Base-by-base conservation (phyloP, 2,329 filamentous ascomycete genomes). In the Aspergillus costaricaensis region DNA sequence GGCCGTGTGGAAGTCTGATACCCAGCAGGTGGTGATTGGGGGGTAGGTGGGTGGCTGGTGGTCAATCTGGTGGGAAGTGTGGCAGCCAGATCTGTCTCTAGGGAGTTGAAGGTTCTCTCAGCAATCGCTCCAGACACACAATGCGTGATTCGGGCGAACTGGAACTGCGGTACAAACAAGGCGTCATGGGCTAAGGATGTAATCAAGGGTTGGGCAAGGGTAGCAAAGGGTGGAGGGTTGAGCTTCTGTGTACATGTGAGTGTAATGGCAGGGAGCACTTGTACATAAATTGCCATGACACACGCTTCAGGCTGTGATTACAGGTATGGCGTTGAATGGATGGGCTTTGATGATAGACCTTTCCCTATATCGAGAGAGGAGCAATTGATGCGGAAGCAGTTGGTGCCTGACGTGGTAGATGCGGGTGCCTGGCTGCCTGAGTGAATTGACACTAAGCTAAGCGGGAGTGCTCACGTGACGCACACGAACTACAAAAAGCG, bases 1-100 rank as follows among this genome's bases (percentile, higher is more conserved):
- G n/a, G 74, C 77, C 5, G 75, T 79, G 4, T 81, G 78, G 74
- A 78, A 72, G 60, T 73, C 66, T 9, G 70, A 72, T 60, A 67
- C 75, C 17, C 65, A 71, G 36, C 68, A 73, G 21, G 67, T 67
- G 23, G 51, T 66, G 0, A 68, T 77, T 57, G 60, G 60, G 32
- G 67, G 43, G 55, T 58, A 43, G 39, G 49, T 61, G 36, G 68
- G 70, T 62, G 12, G 14, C 21, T 43, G 10, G 38, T 39, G 23
- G 17, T 58, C 44, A 23, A 17, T 32, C n/a, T 9, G 9, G 47
- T 23, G 17, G 6, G 10, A 5, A 1, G 5, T 36, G 10, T 36
- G 32, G 12, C 32, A 36, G 12, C 32, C 32, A 14, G 2, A 15
- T 5, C 10, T 36, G 12, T 14, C 5, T 36, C 5, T 14, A 36